Evolutionary conservation across 176 grass and related monocot genomes (phyloP).

Genomic region (Phragmites australis): DNA sequence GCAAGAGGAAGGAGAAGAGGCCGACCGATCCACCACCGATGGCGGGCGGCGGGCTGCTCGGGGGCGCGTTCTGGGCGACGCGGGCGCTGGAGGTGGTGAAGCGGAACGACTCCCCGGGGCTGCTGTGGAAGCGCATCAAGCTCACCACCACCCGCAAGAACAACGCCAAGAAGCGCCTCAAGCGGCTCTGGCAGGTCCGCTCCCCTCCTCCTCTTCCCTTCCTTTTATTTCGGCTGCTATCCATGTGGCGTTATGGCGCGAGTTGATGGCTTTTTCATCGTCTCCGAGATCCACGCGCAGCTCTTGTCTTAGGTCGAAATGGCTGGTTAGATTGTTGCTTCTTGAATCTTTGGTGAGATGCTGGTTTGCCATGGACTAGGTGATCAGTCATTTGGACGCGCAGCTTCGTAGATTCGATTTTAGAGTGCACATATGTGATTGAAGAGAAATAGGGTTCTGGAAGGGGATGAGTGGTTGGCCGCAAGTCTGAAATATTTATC

Average conservation of each 20-base stretch:
- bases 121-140: slow-evolving; percentile 91
- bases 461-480: not conserved
- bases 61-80: slow-evolving; percentile 77
- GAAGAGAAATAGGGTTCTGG: not conserved
- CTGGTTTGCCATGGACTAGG: no score
- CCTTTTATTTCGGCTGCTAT: not conserved
- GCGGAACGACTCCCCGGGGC: slow-evolving; percentile 65
- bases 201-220: not conserved
- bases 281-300: not conserved
- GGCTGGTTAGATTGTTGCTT: no score
- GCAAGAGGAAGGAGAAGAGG: not conserved
- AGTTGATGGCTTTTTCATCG: not conserved
- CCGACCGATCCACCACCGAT: not conserved
- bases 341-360: no score
- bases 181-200: slow-evolving; percentile 80
- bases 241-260: not conserved
- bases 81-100: slow-evolving; percentile 77
- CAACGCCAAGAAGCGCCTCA: slow-evolving; percentile 92
- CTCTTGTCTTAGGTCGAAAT: not conserved
- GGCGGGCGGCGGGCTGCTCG: slow-evolving; percentile 49
- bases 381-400: no score
- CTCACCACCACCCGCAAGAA: slow-evolving; percentile 90
- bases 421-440: not conserved
- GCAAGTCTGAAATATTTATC: not conserved
- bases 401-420: no score